Conservation (phyloP, 1,284 basidiomycete species). For the Trichosporon sp. region DNA sequence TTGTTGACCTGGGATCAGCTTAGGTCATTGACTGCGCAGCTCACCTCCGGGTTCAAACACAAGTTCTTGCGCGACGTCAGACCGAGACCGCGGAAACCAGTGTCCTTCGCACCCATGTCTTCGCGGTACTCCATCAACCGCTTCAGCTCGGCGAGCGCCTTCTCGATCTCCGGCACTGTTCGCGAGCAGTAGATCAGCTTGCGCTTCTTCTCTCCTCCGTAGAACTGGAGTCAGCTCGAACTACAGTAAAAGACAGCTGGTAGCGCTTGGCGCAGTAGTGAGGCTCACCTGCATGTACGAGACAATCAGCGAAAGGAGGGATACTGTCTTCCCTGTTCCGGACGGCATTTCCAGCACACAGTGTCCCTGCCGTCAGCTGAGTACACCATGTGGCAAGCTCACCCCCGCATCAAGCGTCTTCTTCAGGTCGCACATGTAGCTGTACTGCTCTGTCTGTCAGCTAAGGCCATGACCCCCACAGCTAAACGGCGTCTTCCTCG, state of each 20-base stretch:
- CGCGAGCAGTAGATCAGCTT: slow-evolving; percentile 99
- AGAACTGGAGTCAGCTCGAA: slow-evolving; percentile 65
- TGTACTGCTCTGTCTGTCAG: slow-evolving; percentile 79
- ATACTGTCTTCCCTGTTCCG: slow-evolving; percentile 98
- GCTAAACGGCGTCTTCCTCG: too few relatives aligned
- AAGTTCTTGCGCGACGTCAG: slow-evolving; percentile 95
- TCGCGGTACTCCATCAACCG: slow-evolving; percentile 91
- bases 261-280: too few relatives aligned
- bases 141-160: slow-evolving; percentile 94
- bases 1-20: slow-evolving; percentile 70
- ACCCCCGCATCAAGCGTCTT: slow-evolving; percentile 87
- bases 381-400: slow-evolving; percentile 23
- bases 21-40: slow-evolving; percentile 36
- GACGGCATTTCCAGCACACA: slow-evolving; percentile 99
- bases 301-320: slow-evolving; percentile 91
- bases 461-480: neutral
- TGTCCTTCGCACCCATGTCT: slow-evolving; percentile 73
- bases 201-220: slow-evolving; percentile 70
- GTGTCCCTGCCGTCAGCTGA: slow-evolving; percentile 70
- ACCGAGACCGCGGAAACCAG: slow-evolving; percentile 83
- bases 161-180: slow-evolving; percentile 99
- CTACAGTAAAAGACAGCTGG: neutral
- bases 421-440: slow-evolving; percentile 98
- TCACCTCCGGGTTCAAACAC: slow-evolving; percentile 91
- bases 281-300: slow-evolving; percentile 87